phyloP scores from a whole-genome alignment of 768 basidiomycete genomes.

The Suillus variegatus region DNA sequence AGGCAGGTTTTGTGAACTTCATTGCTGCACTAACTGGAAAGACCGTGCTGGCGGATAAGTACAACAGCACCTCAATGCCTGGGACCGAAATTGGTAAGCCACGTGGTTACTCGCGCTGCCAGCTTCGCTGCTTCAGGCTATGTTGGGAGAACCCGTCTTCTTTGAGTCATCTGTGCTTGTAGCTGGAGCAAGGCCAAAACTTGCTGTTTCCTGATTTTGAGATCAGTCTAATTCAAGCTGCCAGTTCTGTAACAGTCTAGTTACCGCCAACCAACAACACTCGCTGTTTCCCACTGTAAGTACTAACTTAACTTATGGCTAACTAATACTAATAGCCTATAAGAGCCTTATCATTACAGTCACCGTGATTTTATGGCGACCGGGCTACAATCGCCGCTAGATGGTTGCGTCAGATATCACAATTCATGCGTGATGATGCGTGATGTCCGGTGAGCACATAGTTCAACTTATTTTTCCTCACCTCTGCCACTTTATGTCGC shows the following conservation, averaged over 20 bases:
- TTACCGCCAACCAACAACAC: background rate
- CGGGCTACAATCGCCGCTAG: background rate
- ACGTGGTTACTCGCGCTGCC: background rate
- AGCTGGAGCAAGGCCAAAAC: too few relatives aligned
- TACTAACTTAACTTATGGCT: too few relatives aligned
- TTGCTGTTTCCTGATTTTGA: too few relatives aligned
- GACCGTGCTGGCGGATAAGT: background rate
- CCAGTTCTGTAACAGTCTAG: background rate
- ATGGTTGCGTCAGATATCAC: background rate
- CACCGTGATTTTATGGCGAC: background rate
- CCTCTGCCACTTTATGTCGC: background rate
- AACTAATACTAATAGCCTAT: too few relatives aligned
- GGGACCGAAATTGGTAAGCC: background rate
- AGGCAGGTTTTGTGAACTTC: slow-evolving; percentile 88
- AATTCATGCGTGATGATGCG: background rate
- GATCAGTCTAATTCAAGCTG: background rate
- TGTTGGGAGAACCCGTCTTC: too few relatives aligned
- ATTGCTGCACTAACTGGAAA: slow-evolving; percentile 37
- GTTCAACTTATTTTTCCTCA: too few relatives aligned
- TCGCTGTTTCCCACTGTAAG: too few relatives aligned
- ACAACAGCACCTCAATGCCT: background rate
- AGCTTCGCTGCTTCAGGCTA: too few relatives aligned
- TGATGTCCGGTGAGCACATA: background rate
- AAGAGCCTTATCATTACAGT: too few relatives aligned
- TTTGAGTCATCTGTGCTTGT: too few relatives aligned